Base-by-base conservation (phyloP, 768 basidiomycete genomes). In the Boletus vermiculosoides region DNA sequence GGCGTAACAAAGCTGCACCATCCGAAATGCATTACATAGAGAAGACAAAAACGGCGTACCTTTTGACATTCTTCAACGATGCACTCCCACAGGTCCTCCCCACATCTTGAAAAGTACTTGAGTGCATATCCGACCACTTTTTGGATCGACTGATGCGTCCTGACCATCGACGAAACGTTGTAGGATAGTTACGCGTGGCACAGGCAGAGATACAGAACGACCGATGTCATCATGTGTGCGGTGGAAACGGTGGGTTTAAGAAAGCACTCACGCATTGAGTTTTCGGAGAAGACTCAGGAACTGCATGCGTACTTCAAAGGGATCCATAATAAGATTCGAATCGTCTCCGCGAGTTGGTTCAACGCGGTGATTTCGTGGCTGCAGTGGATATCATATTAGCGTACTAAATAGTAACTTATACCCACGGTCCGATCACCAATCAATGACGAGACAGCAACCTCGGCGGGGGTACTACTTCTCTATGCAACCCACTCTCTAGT, bases 81-180 rank as follows among this genome's bases (percentile, higher is more conserved):
- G 63, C 93, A 95, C 63, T 95, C 93, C 94, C 94, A 96, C 12
- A 96, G 72, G 71, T 97, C 93, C 65, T 96, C 93, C 7, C 91
- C 93, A 54, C 92, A 94, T 55, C 82, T 82, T 6, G 87, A 78
- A 52, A 88, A 94, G 66, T 90, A 87, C 70, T 94, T 94, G 54
- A 94, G 78, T 0, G 92, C 91, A 65, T 86, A 95, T 10, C 81
- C 79, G 33, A 95, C 94, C 36, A 90, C 88, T 70, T 88, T 91
- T 71, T 92, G 90, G 52, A 95, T 94, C 13, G 91, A 94, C 65
- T 85, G 86, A 66, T 93, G 92, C 30, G 92, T 86, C 63, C 90
- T 92, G 30, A 34, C 9, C 20, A 18, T 49, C 10, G 22, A 25
- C 9, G 22, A 36, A 18, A 23, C 22, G 12, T 13, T n/a, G 15